Base-by-base conservation (phyloP, 768 basidiomycete genomes). In the Hygrocybe coccinea region DNA sequence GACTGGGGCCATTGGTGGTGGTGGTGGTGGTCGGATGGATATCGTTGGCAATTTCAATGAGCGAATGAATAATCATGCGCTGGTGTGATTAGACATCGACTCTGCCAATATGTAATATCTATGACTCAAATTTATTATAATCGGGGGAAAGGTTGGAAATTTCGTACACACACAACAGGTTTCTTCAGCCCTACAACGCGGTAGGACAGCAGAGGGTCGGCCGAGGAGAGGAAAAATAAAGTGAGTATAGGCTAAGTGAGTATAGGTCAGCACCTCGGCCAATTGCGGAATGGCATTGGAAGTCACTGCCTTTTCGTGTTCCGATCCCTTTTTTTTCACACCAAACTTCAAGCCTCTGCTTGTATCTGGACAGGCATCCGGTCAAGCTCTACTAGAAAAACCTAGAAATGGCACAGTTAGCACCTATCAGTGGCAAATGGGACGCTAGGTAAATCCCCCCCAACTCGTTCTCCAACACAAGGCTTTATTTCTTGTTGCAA, bases 381-480 rank as follows among this genome's bases (percentile, higher is more conserved):
- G 60, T 66, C 67, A 60, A 62, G 60, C 60, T 58, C 56, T 58
- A 47, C 36, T 56, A 61, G 48, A 62, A 55, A 60, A 55, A 60
- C 37, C 62, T 62, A 55, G 61, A 62, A 54, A 83, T 83, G 81
- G 79, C 86, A 29, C 51, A 52, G 8, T 37, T 54, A 57, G 67
- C 77, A 61, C 68, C 75, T 47, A 72, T 77, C 46, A 59, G 78
- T 49, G 74, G 75, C 59, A 88, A 87, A 74, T 89, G 87, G 87
- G 86, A 89, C 64, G 80, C 86, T 67, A 80, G 86, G 87, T 87
- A 56, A 12, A 68, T 55, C 6, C 3, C 3, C 7, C 29, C 2
- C 11, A 25, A 17, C 36, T 36, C 44, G 50, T 43, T 38, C 35
- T 10, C 33, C 44, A 34, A 29, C 8, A 4, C 4, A 29, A 2